These are phyloP conservation scores for Suillus clintonianus DNA, from an alignment of 768 basidiomycete genomes.

Conservation along the genomic window DNA sequence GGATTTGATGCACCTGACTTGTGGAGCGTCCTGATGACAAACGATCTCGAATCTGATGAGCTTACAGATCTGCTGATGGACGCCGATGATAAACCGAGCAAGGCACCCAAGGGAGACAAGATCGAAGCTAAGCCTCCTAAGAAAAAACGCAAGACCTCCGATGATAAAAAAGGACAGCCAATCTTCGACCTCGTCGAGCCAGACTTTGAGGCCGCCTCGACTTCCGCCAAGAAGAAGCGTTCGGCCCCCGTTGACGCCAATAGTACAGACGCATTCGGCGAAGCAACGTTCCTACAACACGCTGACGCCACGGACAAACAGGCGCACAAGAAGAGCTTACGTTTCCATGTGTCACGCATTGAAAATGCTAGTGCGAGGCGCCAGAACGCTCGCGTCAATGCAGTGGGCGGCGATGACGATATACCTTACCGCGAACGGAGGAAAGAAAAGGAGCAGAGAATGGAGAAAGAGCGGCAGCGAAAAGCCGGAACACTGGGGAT, in stretches of 20 bases:
- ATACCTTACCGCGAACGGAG: constrained; percentile 82
- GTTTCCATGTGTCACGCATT: constrained; percentile 93
- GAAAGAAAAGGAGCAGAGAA: constrained; percentile 59
- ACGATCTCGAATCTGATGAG: constrained; percentile 46
- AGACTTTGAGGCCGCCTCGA: constrained; percentile 45
- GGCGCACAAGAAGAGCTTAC: constrained; percentile 77
- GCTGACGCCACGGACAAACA: constrained; percentile 84
- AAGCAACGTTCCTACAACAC: constrained; percentile 63
- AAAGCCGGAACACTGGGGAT: constrained; percentile 39
- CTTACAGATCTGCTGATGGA: constrained; percentile 60
- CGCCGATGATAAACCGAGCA: constrained; percentile 29
- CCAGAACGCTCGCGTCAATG: constrained; percentile 67
- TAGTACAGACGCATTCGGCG: constrained; percentile 58
- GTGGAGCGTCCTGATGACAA: constrained; percentile 42
- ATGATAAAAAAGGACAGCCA: constrained; percentile 28
- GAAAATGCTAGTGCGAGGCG: constrained; percentile 78
- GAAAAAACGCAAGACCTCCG: constrained; percentile 59
- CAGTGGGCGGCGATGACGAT: constrained; percentile 91
- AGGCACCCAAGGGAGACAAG: constrained; percentile 19
- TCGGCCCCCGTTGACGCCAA: constrained; percentile 10
- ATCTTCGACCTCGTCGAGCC: constrained; percentile 84
- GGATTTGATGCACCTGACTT: constrained; percentile 41
- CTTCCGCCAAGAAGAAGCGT: constrained; percentile 26
- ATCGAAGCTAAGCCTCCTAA: constrained; percentile 44
- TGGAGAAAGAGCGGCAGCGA: constrained; percentile 48